Base-by-base conservation (phyloP, 192 early-diverging fungal species). In the Gaertneriomyces semiglobifer region DNA sequence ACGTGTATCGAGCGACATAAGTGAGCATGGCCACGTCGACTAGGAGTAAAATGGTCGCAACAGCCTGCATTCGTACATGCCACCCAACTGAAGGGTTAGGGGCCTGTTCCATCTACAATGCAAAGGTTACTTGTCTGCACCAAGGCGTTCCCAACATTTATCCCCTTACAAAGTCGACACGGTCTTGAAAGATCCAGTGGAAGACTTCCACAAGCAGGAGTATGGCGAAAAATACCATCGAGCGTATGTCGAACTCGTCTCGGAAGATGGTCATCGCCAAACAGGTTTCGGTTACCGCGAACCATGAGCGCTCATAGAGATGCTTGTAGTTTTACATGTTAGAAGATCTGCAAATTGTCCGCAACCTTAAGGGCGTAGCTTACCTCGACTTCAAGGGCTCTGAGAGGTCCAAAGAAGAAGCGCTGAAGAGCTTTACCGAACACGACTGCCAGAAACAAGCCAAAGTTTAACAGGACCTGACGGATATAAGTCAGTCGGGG, bases 271-370 rank as follows among this genome's bases (percentile, higher is more conserved):
- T 95, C 86, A 97, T 90, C 18, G 95, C 95, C 45, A 99, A 77
- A 71, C 91, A 93, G 4, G 93, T 96, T 73, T 99, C 96, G 43
- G 94, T 96, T 45, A 99, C 88, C 7, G 94, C 92, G 74, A 95
- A 92, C 96, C 96, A 99, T 9, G 93, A 90, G 20, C 90, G 84
- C 71, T 99, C 96, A 68, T 99, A 98, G n/a, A 98, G 78, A 67
- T 96, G 95, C 89, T 92, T 40, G 12, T 18, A 12, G 45, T 57
- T 16, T 33, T 2, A 50, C 48, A 50, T 14, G 38, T 38, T 33
- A 58, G 16, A 6, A 25, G 16, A 7, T 58, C 5, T 5, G 56
- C 56, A 43, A 9, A 72, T 0, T 14, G 44, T 10, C 48, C 20
- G 38, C 12, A 16, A 12, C 14, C 56, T 39, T 10, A 18, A 58